A percentile compares a stretch with the other conserved stretches of the same genome.
These are phyloP conservation scores for Phytophthora capsici DNA, from an alignment of 352 stramenopile genomes.

Conservation along the genomic window DNA sequence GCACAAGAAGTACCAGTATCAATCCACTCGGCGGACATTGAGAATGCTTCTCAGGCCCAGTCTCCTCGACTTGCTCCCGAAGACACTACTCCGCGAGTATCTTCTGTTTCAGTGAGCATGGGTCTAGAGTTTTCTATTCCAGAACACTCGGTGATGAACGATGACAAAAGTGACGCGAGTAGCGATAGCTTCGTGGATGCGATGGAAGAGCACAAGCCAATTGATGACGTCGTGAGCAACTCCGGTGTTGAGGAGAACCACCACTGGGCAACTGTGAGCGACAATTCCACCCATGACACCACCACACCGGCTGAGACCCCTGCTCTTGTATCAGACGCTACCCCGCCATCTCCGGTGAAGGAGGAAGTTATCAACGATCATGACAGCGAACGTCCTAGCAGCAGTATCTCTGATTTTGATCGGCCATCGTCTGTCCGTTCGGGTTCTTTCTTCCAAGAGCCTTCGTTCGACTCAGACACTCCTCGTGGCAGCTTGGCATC, in stretches of 20 bases:
- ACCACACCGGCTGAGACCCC: not conserved
- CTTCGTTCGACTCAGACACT: conserved; percentile 44
- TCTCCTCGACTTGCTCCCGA: conserved; percentile 11
- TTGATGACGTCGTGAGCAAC: conserved; percentile 2
- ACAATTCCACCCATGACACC: conserved; percentile 17
- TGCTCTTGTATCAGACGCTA: not conserved
- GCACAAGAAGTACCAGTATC: not conserved
- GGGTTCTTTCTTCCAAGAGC: conserved; percentile 39
- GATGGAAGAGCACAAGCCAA: conserved; percentile 34
- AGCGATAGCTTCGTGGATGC: conserved; percentile 40
- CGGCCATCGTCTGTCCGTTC: conserved; percentile 36
- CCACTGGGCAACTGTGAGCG: conserved; percentile 13
- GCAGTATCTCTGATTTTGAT: conserved; percentile 42
- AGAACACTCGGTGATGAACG: conserved; percentile 15
- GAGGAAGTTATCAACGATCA: conserved; percentile 10
- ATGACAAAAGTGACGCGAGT: conserved; percentile 39
- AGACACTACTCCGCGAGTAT: conserved; percentile 9
- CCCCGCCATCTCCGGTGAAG: not conserved
- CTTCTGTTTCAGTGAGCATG: conserved; percentile 13
- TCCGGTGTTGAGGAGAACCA: conserved; percentile 13
- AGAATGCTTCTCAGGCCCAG: not conserved
- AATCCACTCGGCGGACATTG: not conserved
- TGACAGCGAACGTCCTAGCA: conserved; percentile 26
- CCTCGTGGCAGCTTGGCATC: conserved; percentile 44
- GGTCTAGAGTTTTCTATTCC: conserved; percentile 22